Percentiles rank a stretch among this genome's conserved stretches.
Conservation (phyloP, 768 basidiomycete genomes). For the Steccherinum ochraceum region DNA sequence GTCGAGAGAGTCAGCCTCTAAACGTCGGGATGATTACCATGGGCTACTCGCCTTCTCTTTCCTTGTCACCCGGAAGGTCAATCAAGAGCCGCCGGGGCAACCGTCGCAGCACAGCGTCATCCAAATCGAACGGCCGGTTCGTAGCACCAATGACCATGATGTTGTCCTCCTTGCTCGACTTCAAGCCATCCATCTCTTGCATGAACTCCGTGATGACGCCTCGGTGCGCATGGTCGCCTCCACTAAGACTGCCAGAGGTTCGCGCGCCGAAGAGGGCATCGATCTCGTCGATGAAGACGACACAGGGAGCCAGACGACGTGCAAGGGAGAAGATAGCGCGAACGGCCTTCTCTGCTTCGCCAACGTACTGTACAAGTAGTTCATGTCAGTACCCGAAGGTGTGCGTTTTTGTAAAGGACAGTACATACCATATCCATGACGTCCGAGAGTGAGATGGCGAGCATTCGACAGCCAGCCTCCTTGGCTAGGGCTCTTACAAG, state of each 20-base stretch:
- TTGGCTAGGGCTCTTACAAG: slow-evolving; percentile 87
- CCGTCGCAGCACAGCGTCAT: slow-evolving; percentile 87
- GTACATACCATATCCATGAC: slow-evolving; percentile 88
- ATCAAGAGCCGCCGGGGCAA: slow-evolving; percentile 82
- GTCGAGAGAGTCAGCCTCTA: background rate
- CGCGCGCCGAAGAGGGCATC: slow-evolving; percentile 90
- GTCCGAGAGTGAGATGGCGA: slow-evolving; percentile 85
- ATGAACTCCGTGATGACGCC: slow-evolving; percentile 90
- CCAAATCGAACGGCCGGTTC: slow-evolving; percentile 85
- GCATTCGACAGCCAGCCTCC: slow-evolving; percentile 91
- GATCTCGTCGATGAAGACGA: slow-evolving; percentile 92
- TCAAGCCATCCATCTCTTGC: slow-evolving; percentile 96
- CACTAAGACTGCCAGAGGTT: slow-evolving; percentile 66
- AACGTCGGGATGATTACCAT: background rate
- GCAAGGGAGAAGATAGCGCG: slow-evolving; percentile 86
- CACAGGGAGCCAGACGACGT: slow-evolving; percentile 79
- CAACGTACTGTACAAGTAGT: slow-evolving; percentile 55
- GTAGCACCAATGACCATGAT: slow-evolving; percentile 93
- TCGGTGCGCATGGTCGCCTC: slow-evolving; percentile 77
- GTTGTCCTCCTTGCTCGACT: slow-evolving; percentile 68
- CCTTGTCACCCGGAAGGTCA: slow-evolving; percentile 82
- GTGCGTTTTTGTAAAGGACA: too few relatives aligned
- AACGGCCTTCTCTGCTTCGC: slow-evolving; percentile 87
- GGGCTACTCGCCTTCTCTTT: slow-evolving; percentile 62
- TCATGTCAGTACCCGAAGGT: background rate